phyloP scores from a whole-genome alignment of 306 rosid genomes.

The Corylus avellana region DNA sequence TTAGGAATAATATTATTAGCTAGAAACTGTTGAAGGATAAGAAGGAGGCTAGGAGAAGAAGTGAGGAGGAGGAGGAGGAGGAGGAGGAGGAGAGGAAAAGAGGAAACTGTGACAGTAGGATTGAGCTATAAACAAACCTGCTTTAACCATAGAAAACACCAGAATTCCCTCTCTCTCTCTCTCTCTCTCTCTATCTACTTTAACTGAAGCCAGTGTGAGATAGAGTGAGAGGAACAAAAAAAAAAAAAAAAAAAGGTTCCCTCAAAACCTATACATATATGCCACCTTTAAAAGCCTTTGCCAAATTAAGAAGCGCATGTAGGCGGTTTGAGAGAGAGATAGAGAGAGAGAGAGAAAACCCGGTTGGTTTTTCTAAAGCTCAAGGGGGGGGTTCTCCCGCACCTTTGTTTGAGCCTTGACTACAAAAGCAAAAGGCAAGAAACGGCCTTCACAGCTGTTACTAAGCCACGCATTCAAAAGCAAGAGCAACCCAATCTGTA shows the following conservation, averaged over 20 bases:
- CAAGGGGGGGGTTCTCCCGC: slow-evolving; percentile 25
- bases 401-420: slow-evolving; percentile 82
- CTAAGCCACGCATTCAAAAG: slow-evolving; percentile 43
- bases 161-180: slow-evolving; percentile 41
- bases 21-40: background rate
- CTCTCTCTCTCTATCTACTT: slow-evolving; percentile 48
- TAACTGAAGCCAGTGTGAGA: slow-evolving; percentile 56
- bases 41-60: slow-evolving; percentile 3
- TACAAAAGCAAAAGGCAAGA: slow-evolving; percentile 80
- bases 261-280: slow-evolving; percentile 32
- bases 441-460: slow-evolving; percentile 72
- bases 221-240: slow-evolving; percentile 2
- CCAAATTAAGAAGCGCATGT: slow-evolving; percentile 48
- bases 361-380: slow-evolving; percentile 34
- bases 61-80: slow-evolving; percentile 9
- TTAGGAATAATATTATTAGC: background rate
- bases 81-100: slow-evolving; percentile 34
- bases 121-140: slow-evolving; percentile 72
- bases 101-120: slow-evolving; percentile 43
- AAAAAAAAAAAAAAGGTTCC: slow-evolving; percentile 49
- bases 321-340: slow-evolving; percentile 49
- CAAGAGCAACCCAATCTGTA: slow-evolving; percentile 27
- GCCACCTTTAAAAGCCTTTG: slow-evolving; percentile 53
- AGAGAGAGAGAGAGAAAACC: slow-evolving; percentile 14
- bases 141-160: slow-evolving; percentile 60